Base-by-base conservation (phyloP, 2,329 filamentous ascomycete genomes). In the Penicillium sp. region DNA sequence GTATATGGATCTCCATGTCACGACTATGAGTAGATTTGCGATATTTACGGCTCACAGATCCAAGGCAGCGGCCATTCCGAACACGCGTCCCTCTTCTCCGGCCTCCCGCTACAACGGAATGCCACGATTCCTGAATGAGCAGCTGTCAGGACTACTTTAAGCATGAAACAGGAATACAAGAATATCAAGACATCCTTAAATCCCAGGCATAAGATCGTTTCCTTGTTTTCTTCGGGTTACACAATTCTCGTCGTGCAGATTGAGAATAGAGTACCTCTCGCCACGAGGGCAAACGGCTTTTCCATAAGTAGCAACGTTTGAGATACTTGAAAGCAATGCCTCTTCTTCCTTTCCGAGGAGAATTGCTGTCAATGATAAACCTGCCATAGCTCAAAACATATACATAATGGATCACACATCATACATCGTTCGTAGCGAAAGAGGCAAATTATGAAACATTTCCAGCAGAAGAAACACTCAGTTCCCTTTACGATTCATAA, bases 401-500 rank as follows among this genome's bases (percentile, higher is more conserved):
- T 49, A 35, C 31, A 49, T 41, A 35, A 52, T 7, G 35, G 17
- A 52, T 38, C 28, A 35, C 31, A 35, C n/a, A n/a, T 48, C 28
- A 17, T 7, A 35, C 17, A 17, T n/a, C n/a, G 2, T 31, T 5
- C 6, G 7, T n/a, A 49, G 47, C 49, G 39, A 49, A 49, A 34
- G 12, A 48, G 8, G 8, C 43, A 8, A n/a, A 22, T 25, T 8
- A 12, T 6, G 11, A 28, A 15, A 15, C 1, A 31, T 15, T 11
- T 12, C 42, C 8, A 11, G 8, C 14, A 35, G 15, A 14, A 20
- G 10, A 28, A 12, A 37, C 43, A 43, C 17, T 11, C 8, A 14
- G 15, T 17, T 45, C 42, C 14, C 31, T 41, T 17, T 71, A 90
- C 69, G 84, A 87, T 82, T 96, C 92, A 63, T 96, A 82, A 28